Percentiles rank a stretch among this genome's conserved stretches.
Evolutionary conservation across 352 stramenopile genomes (phyloP).

Genomic region (Pythium brassicae): DNA sequence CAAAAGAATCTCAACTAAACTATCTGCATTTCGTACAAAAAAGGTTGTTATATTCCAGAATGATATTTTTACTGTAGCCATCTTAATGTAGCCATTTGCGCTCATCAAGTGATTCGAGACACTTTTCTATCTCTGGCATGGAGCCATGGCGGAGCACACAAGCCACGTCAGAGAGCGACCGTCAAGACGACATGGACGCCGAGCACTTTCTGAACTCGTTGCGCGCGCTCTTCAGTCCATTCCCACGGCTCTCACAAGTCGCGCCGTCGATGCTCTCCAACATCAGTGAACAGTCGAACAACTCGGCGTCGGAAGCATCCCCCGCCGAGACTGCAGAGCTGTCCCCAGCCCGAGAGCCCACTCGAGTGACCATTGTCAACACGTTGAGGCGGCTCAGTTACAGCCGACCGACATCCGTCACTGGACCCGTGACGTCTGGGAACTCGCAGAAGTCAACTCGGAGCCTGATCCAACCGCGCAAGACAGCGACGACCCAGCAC

Average conservation of each 20-base stretch:
- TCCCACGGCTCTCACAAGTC: not conserved
- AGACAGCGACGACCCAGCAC: not conserved
- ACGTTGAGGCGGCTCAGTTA: not conserved
- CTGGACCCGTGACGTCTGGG: not conserved
- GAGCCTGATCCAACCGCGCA: not conserved
- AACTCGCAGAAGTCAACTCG: not conserved
- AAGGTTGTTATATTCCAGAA: too few species aligned
- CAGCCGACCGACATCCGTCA: not conserved
- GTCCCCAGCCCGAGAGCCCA: not conserved
- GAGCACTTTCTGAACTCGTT: not conserved
- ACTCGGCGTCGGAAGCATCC: not conserved
- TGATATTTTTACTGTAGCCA: too few species aligned
- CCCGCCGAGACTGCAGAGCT: not conserved
- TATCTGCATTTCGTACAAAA: too few species aligned
- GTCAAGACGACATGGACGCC: not conserved
- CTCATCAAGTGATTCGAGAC: too few species aligned
- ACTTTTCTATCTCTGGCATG: conserved; percentile 2
- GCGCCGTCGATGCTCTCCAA: not conserved
- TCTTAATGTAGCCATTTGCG: too few species aligned
- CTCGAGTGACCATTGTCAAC: not conserved
- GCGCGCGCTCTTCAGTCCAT: conserved; percentile 1
- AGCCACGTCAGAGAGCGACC: not conserved
- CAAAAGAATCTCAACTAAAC: too few species aligned
- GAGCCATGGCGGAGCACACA: conserved; percentile 4
- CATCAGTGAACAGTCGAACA: conserved; percentile 10